phyloP scores from a whole-genome alignment of 2,329 filamentous ascomycete genomes.

The Emericellopsis cladophorae region DNA sequence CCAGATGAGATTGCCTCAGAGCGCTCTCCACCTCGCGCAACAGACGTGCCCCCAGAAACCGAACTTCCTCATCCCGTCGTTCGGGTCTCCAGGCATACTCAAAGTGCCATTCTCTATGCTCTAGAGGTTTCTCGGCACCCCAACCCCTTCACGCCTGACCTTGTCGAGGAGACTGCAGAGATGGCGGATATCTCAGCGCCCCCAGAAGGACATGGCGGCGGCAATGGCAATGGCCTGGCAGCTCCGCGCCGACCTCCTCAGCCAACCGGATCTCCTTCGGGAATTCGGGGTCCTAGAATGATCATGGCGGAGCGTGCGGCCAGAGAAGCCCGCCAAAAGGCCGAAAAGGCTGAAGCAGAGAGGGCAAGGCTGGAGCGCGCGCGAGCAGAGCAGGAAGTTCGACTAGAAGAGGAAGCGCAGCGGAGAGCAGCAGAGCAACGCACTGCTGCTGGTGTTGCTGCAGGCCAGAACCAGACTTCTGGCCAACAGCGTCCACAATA shows the following conservation, averaged over 20 bases:
- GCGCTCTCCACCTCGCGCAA: constrained; percentile 14
- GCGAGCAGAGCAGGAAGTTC: constrained; percentile 43
- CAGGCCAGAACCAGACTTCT: constrained; percentile 15
- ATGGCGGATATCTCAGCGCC: constrained; percentile 67
- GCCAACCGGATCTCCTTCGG: constrained; percentile 43
- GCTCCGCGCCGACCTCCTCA: constrained; percentile 30
- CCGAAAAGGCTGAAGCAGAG: constrained; percentile 55
- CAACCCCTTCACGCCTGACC: constrained; percentile 69
- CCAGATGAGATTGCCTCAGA: constrained; percentile 25
- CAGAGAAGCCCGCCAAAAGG: constrained; percentile 58
- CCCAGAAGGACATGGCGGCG: constrained; percentile 27
- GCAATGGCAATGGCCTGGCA: constrained; percentile 29
- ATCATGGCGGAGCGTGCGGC: constrained; percentile 82
- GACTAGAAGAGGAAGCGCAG: constrained; percentile 40
- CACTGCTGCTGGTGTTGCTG: constrained; percentile 34
- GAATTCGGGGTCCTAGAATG: constrained; percentile 73
- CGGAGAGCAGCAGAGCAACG: constrained; percentile 48
- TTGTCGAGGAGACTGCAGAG: constrained; percentile 75
- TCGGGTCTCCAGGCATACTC: constrained; percentile 71
- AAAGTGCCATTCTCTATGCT: constrained; percentile 81
- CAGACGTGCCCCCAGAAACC: constrained; percentile 8
- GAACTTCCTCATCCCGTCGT: constrained; percentile 28
- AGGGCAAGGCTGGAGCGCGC: constrained; percentile 39
- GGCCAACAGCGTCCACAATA: constrained; percentile 14
- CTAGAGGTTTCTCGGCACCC: constrained; percentile 83